These are phyloP conservation scores for Boletus rufocinnamomeus DNA, from an alignment of 768 basidiomycete species.

Conservation along the genomic window DNA sequence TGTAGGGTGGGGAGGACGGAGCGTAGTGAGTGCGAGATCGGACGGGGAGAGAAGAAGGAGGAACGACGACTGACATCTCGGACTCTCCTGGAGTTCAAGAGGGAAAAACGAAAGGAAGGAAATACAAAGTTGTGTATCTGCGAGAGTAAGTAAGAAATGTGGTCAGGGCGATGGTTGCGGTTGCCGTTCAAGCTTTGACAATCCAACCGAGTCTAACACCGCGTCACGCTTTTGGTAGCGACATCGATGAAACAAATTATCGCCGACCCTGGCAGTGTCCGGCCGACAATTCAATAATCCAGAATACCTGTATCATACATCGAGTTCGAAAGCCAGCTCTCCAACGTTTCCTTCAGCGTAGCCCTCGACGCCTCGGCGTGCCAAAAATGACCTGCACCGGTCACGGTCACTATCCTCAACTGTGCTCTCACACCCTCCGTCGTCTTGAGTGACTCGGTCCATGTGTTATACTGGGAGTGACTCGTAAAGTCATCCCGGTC, in stretches of 20 bases:
- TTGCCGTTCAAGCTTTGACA: conserved; percentile 17
- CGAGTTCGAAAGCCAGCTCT: conserved; percentile 22
- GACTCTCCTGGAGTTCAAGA: conserved; percentile 21
- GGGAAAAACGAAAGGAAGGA: conserved; percentile 13
- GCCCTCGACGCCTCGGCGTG: conserved; percentile 34
- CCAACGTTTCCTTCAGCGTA: conserved; percentile 23
- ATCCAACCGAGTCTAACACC: not conserved
- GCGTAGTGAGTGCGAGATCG: conserved; percentile 18
- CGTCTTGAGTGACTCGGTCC: conserved; percentile 46
- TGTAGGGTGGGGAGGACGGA: conserved; percentile 34
- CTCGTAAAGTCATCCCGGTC: conserved; percentile 73
- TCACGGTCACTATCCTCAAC: conserved; percentile 40
- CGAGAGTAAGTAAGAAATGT: conserved; percentile 16
- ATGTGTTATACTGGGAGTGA: conserved; percentile 51
- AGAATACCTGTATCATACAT: conserved; percentile 2
- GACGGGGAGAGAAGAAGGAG: conserved; percentile 1
- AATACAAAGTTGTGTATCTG: conserved; percentile 15
- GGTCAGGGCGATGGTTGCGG: conserved; percentile 32
- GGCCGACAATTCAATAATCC: not conserved
- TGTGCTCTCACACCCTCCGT: conserved; percentile 27
- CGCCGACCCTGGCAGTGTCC: conserved; percentile 14
- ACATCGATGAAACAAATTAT: not conserved
- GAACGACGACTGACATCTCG: conserved; percentile 31
- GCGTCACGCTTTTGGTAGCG: conserved; percentile 23
- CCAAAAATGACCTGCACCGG: conserved; percentile 71